A percentile compares a stretch with the other conserved stretches of the same genome.
Evolutionary conservation across 2,329 filamentous ascomycete genomes (phyloP).

Genomic region (Sclerotinia spermophila): DNA sequence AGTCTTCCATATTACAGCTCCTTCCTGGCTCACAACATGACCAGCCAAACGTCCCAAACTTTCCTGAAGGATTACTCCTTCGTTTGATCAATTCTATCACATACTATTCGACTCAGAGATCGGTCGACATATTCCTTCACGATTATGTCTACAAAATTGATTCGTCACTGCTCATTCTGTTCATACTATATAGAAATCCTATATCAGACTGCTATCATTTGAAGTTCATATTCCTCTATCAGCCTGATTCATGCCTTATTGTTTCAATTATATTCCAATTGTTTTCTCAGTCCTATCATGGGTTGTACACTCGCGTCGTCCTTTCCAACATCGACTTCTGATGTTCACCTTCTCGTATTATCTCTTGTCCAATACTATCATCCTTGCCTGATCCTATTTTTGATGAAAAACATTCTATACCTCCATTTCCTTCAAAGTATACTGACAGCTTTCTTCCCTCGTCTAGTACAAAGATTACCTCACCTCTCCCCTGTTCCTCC

Average conservation of each 20-base stretch:
- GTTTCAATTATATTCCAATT: too few species aligned
- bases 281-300: background rate
- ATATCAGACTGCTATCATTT: too few species aligned
- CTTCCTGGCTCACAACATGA: background rate
- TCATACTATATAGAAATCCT: too few species aligned
- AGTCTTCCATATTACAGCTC: background rate
- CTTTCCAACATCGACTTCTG: background rate
- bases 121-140: too few species aligned
- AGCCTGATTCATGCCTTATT: background rate
- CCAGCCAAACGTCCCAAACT: background rate
- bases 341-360: background rate
- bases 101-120: background rate
- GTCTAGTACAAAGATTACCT: background rate
- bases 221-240: background rate
- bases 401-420: background rate
- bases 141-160: too few species aligned
- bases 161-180: too few species aligned
- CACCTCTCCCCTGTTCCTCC: background rate
- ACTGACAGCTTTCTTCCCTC: background rate
- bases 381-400: background rate
- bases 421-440: background rate
- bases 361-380: background rate
- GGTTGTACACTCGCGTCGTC: too few species aligned
- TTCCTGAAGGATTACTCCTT: fast-evolving
- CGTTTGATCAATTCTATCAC: too few species aligned